Evolutionary conservation across 2,329 filamentous ascomycete species (phyloP).

Genomic region (Drechslerella coelobrocha): DNA sequence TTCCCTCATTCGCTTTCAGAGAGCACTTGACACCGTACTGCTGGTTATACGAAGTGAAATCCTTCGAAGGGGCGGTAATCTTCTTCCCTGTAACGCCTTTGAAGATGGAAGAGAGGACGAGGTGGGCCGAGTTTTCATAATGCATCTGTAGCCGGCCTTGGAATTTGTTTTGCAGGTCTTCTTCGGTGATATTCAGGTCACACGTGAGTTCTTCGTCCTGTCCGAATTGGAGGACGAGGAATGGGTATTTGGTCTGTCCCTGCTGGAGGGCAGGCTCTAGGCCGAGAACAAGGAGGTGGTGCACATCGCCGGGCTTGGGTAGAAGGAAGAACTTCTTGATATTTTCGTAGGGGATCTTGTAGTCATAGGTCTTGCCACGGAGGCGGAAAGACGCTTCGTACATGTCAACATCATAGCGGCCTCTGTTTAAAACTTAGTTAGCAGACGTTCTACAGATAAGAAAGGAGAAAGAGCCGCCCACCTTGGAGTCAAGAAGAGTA

Average conservation of each 20-base stretch:
- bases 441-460: conserved; percentile 32
- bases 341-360: conserved; percentile 98
- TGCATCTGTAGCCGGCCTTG: conserved; percentile 85
- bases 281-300: conserved; percentile 92
- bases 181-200: conserved; percentile 93
- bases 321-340: conserved; percentile 99
- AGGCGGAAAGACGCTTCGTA: conserved; percentile 97
- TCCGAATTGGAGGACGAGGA: conserved; percentile 99
- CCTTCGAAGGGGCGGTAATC: conserved; percentile 89
- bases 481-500: conserved; percentile 94
- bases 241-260: conserved; percentile 96
- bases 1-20: conserved; percentile 99
- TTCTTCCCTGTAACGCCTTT: conserved; percentile 92
- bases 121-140: conserved; percentile 92
- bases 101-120: conserved; percentile 95
- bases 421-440: conserved; percentile 67
- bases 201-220: conserved; percentile 96
- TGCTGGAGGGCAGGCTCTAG: conserved; percentile 93
- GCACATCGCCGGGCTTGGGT: conserved; percentile 96
- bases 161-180: conserved; percentile 82
- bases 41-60: conserved; percentile 90
- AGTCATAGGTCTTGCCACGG: conserved; percentile 98
- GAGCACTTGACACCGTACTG: conserved; percentile 98
- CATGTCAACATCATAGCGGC: conserved; percentile 99
- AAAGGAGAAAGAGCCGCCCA: conserved; percentile 58